Percentiles rank a stretch among this genome's conserved stretches.
Evolutionary conservation across 805 yeast genomes (phyloP).

Genomic region (Wickerhamiella bombiphila): DNA sequence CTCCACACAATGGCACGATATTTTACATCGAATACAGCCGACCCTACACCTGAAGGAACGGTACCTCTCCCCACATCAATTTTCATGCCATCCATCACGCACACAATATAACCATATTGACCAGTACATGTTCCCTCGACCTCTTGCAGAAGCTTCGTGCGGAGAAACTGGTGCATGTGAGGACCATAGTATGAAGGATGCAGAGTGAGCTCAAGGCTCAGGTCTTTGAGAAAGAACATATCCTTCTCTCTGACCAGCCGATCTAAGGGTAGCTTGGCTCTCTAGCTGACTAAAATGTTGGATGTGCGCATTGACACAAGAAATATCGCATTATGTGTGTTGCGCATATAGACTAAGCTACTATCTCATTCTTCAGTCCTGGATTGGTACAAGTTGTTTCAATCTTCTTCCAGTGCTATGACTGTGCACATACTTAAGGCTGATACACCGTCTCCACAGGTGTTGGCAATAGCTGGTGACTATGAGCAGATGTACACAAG

Average conservation of each 20-base stretch:
- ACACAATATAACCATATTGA: slow-evolving; percentile 92
- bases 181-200: slow-evolving; percentile 98
- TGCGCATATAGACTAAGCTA: too few relatives aligned
- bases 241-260: slow-evolving; percentile 1
- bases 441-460: slow-evolving; percentile 21
- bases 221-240: slow-evolving; percentile 47
- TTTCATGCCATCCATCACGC: slow-evolving; percentile 87
- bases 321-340: too few relatives aligned
- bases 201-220: slow-evolving; percentile 77
- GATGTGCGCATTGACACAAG: too few relatives aligned
- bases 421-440: slow-evolving; percentile 25
- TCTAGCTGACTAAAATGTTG: too few relatives aligned
- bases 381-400: too few relatives aligned
- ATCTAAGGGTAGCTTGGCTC: too few relatives aligned
- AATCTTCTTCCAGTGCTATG: too few relatives aligned
- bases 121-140: slow-evolving; percentile 99
- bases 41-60: slow-evolving; percentile 79
- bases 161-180: slow-evolving; percentile 85
- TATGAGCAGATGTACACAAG: slow-evolving; percentile 23
- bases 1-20: slow-evolving; percentile 96
- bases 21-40: slow-evolving; percentile 92
- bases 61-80: slow-evolving; percentile 92
- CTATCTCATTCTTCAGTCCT: too few relatives aligned
- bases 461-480: slow-evolving; percentile 19
- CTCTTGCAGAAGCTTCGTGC: slow-evolving; percentile 80